phyloP scores from a whole-genome alignment of 164 flowering plant species.

The Aristolochia contorta region DNA sequence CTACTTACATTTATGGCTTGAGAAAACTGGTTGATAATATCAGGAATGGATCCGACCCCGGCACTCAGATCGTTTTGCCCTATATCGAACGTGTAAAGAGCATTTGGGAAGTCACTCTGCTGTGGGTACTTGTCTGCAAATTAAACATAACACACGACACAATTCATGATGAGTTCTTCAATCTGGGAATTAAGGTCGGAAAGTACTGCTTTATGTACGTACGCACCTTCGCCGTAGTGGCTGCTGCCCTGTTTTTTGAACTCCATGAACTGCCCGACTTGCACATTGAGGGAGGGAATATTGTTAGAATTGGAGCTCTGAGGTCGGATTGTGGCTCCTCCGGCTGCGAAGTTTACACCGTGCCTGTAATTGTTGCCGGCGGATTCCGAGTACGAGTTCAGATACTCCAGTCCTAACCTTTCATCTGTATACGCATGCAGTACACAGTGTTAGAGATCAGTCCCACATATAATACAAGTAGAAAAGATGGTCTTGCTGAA shows the following conservation, averaged over 20 bases:
- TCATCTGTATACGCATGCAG: slow-evolving; percentile 45
- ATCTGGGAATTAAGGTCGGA: too few relatives aligned
- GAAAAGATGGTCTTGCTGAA: too few relatives aligned
- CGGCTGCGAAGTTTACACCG: slow-evolving; percentile 53
- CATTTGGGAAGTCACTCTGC: slow-evolving; percentile 44
- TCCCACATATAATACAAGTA: too few relatives aligned
- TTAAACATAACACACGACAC: neutral
- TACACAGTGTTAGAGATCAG: too few relatives aligned
- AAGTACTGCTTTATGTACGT: too few relatives aligned
- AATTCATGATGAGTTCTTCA: too few relatives aligned
- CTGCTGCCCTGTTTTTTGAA: slow-evolving; percentile 28
- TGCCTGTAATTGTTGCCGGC: slow-evolving; percentile 28
- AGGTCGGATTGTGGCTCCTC: slow-evolving; percentile 39
- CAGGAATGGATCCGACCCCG: slow-evolving; percentile 32
- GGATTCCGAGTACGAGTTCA: slow-evolving; percentile 43
- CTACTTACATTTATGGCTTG: slow-evolving; percentile 16
- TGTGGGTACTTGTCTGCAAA: slow-evolving; percentile 26
- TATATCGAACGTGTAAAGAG: slow-evolving; percentile 53
- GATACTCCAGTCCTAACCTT: slow-evolving; percentile 30
- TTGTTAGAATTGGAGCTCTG: slow-evolving; percentile 16
- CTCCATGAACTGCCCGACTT: slow-evolving; percentile 32
- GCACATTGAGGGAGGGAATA: slow-evolving; percentile 38
- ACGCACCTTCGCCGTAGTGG: slow-evolving; percentile 27
- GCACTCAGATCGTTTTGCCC: slow-evolving; percentile 59
- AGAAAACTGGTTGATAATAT: slow-evolving; percentile 29